phyloP scores from a whole-genome alignment of 257 asterid species.

The Hygrophila difformis region DNA sequence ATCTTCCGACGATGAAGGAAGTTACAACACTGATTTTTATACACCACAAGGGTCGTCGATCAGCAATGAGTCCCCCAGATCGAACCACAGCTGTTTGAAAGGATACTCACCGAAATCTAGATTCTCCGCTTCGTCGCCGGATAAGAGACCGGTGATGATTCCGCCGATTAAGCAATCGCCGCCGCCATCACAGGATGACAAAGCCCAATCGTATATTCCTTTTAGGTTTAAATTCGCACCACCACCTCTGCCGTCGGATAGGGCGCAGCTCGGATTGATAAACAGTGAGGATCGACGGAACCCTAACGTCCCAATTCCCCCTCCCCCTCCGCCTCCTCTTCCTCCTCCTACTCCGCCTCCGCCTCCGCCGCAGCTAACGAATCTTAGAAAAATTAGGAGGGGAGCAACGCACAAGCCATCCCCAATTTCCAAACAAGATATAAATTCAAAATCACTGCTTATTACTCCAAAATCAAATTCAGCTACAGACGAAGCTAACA shows the following conservation, averaged over 20 bases:
- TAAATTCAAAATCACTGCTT: conserved; percentile 10
- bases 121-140: neutral
- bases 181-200: too few relatives aligned
- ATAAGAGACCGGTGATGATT: too few relatives aligned
- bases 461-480: conserved; percentile 13
- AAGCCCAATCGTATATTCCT: too few relatives aligned
- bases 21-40: conserved; percentile 54
- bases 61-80: conserved; percentile 26
- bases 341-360: too few relatives aligned
- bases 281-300: too few relatives aligned
- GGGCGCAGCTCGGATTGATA: conserved; percentile 6
- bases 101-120: conserved; percentile 10
- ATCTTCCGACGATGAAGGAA: neutral
- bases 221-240: too few relatives aligned
- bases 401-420: too few relatives aligned
- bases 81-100: too few relatives aligned
- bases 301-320: too few relatives aligned
- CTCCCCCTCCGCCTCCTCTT: too few relatives aligned
- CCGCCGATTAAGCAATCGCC: too few relatives aligned
- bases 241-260: conserved; percentile 23
- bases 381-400: neutral
- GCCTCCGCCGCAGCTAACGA: conserved; percentile 9
- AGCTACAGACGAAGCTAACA: conserved; percentile 15
- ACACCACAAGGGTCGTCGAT: conserved; percentile 48
- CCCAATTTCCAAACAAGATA: too few relatives aligned